Evolutionary conservation across 2,329 filamentous ascomycete species (phyloP).

Genomic region (Pyrenophora tritici-repentis): DNA sequence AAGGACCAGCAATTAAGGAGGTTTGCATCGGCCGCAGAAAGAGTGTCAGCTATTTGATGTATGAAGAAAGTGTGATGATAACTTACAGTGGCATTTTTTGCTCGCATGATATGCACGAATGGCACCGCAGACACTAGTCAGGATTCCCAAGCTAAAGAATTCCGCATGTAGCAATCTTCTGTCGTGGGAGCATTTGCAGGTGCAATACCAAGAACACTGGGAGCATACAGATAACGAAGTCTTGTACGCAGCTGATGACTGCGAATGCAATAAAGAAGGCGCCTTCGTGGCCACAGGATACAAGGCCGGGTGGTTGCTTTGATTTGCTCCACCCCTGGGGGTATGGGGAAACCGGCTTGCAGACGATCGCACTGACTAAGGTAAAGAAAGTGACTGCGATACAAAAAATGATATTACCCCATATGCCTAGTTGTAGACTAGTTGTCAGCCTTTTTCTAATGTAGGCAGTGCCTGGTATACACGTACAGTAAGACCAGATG

Average conservation of each 20-base stretch:
- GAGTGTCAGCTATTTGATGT: not conserved
- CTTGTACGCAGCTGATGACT: constrained; percentile 47
- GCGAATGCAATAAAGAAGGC: constrained; percentile 48
- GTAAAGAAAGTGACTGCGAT: constrained; percentile 41
- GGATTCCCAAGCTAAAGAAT: constrained; percentile 51
- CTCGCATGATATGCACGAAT: constrained; percentile 48
- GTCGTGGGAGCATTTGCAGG: constrained; percentile 49
- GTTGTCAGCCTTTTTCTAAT: not conserved
- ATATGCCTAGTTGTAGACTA: constrained; percentile 24
- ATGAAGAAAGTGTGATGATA: no score
- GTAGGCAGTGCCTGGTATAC: not conserved
- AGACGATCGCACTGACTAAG: constrained; percentile 33
- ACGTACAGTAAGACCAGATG: constrained; percentile 42
- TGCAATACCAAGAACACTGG: constrained; percentile 53
- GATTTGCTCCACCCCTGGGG: constrained; percentile 30
- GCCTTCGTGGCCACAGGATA: constrained; percentile 47
- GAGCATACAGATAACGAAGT: constrained; percentile 49
- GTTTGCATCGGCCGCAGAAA: constrained; percentile 33
- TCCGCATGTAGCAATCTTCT: constrained; percentile 53
- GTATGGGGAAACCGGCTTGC: constrained; percentile 49
- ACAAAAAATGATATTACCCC: constrained; percentile 47
- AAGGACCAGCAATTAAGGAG: constrained; percentile 50
- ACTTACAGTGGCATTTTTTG: constrained; percentile 35
- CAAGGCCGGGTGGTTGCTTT: constrained; percentile 39
- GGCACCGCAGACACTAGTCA: constrained; percentile 45